A percentile compares a stretch with the other conserved stretches of the same genome.
phyloP scores from a whole-genome alignment of 2,329 filamentous ascomycete species.

The Penicillium sp. region DNA sequence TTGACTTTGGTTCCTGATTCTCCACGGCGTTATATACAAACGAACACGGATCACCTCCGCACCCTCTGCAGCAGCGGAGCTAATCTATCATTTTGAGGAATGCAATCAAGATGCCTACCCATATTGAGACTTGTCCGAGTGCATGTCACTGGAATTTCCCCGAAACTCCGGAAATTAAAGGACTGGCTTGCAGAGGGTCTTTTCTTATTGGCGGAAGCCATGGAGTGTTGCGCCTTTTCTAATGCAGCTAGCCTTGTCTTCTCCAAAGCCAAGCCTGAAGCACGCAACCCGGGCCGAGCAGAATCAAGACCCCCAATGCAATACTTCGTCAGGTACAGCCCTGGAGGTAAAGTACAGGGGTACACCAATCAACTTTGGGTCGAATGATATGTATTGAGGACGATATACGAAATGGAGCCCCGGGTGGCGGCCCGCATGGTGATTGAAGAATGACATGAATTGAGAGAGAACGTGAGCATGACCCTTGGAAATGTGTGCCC shows the following conservation, averaged over 20 bases:
- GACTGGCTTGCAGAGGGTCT: neutral
- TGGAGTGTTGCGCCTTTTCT: neutral
- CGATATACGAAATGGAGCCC: neutral
- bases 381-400: neutral
- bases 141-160: too few species aligned
- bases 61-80: slow-evolving; percentile 5
- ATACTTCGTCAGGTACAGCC: neutral
- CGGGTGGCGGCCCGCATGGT: neutral
- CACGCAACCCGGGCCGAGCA: neutral
- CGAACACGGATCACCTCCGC: slow-evolving; percentile 16
- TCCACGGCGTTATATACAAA: slow-evolving; percentile 15
- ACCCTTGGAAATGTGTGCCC: neutral
- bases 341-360: neutral
- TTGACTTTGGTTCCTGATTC: slow-evolving; percentile 5
- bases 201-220: slow-evolving; percentile 4
- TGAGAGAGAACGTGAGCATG: neutral
- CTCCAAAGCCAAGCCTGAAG: neutral
- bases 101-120: neutral
- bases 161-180: neutral
- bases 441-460: neutral
- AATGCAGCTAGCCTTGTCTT: neutral
- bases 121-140: neutral
- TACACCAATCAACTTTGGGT: neutral
- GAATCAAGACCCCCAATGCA: neutral
- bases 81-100: neutral